Base-by-base conservation (phyloP, 2,329 filamentous ascomycete genomes). In the Penicillium verrucosum region DNA sequence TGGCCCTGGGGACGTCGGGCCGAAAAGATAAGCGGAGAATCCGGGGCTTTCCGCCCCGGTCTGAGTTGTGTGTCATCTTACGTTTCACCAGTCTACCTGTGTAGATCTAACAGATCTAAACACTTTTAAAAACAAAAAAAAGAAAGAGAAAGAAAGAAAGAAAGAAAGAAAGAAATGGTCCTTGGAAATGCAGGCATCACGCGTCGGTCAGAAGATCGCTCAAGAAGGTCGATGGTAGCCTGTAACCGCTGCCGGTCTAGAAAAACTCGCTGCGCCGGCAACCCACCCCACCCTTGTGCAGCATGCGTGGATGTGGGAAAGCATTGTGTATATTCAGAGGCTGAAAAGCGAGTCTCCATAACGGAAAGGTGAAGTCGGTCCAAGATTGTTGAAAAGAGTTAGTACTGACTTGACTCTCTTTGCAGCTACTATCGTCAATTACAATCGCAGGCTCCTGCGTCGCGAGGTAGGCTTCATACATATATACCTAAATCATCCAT, bases 231-330 rank as follows among this genome's bases (percentile, higher is more conserved):
- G 14, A 65, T 68, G 58, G 66, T 71, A 56, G 68, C 68, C 64
- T 70, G 73, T 60, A 72, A 74, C 61, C 72, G 72, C 45, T 75
- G 73, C 55, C 69, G 72, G 29, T 64, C 59, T 42, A 63, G 73
- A 37, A 75, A 75, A 54, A 72, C 70, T 9, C 70, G 71, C 51
- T 75, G 73, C 52, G 66, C 65, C 27, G 72, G 72, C 7, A 70
- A 58, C 41, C 70, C 71, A 12, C 73, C 73, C 2, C 62, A 65
- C n/a, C 70, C 70, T 5, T 75, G 73, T 51, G 65, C 68, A 25
- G 66, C 70, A 10, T 74, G 72, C 43, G 66, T 68, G 32, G 71
- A 72, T 47, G 69, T 58, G 1, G 69, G 68, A 1, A 67, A 68
- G 7, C 45, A 60, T 16, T 75, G 73, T 58, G 61, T 73, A 14